A percentile compares a stretch with the other conserved stretches of the same genome.
Conservation (phyloP, 768 basidiomycete species). For the Strobilomyces echinocephalus region DNA sequence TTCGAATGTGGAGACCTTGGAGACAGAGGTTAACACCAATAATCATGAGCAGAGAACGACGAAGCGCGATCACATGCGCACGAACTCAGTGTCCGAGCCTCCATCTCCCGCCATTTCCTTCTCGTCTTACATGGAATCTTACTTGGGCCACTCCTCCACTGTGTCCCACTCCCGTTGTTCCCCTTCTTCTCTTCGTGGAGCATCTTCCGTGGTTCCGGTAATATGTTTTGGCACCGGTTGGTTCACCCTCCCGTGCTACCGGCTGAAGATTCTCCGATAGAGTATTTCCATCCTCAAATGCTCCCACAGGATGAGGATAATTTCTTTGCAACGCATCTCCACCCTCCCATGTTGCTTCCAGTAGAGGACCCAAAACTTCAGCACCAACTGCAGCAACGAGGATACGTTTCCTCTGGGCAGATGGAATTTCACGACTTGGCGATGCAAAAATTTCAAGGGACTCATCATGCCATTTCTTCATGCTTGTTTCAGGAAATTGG, state of each 20-base stretch:
- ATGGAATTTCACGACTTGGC: too few relatives aligned
- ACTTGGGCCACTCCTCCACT: slow-evolving; percentile 52
- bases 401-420: too few relatives aligned
- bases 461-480: too few relatives aligned
- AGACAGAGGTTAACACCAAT: slow-evolving; percentile 32
- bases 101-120: slow-evolving; percentile 59
- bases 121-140: slow-evolving; percentile 57
- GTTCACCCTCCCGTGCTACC: slow-evolving; percentile 72
- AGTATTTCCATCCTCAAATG: slow-evolving; percentile 64
- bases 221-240: slow-evolving; percentile 67
- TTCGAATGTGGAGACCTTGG: slow-evolving; percentile 43
- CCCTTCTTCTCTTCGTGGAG: slow-evolving; percentile 55
- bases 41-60: slow-evolving; percentile 36
- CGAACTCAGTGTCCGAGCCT: slow-evolving; percentile 45
- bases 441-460: too few relatives aligned
- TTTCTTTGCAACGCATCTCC: slow-evolving; percentile 49
- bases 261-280: slow-evolving; percentile 64
- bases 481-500: too few relatives aligned
- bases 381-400: slow-evolving; percentile 22
- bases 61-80: slow-evolving; percentile 73
- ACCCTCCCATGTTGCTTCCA: slow-evolving; percentile 53
- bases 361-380: slow-evolving; percentile 30
- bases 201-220: slow-evolving; percentile 51
- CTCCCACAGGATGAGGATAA: slow-evolving; percentile 58
- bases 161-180: slow-evolving; percentile 54